These are phyloP conservation scores for Colletotrichum costaricense DNA, from an alignment of 2,329 filamentous ascomycete genomes.

Conservation along the genomic window DNA sequence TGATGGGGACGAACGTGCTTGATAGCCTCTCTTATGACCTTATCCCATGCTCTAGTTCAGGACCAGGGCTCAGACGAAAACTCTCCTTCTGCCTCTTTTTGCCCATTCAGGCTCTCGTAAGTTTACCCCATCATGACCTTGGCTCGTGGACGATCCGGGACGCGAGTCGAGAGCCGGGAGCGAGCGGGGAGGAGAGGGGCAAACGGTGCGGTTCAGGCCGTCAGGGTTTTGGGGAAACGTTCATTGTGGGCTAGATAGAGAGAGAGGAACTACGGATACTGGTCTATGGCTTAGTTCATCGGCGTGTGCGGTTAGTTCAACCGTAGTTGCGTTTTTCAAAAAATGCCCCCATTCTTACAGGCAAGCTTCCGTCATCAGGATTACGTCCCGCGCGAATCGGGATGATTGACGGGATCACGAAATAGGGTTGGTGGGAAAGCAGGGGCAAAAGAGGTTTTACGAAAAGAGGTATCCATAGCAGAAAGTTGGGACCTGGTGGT, in stretches of 20 bases:
- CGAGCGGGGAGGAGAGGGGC: not conserved
- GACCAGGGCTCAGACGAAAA: no score
- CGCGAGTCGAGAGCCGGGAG: not conserved
- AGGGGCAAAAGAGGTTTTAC: conserved; percentile 14
- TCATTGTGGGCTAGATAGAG: not conserved
- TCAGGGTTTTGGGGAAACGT: not conserved
- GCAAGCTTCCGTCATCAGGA: conserved; percentile 12
- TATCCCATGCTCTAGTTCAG: no score
- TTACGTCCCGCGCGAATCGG: not conserved
- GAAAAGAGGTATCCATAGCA: not conserved
- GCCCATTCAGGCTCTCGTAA: not conserved
- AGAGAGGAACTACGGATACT: not conserved
- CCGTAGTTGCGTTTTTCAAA: not conserved
- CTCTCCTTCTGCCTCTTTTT: not conserved
- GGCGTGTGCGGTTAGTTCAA: no score
- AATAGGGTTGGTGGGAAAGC: not conserved
- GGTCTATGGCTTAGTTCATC: not conserved
- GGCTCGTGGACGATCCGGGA: not conserved
- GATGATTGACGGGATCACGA: not conserved
- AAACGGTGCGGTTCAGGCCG: conserved; percentile 6
- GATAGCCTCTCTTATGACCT: no score
- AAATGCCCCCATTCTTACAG: not conserved
- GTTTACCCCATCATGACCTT: not conserved
- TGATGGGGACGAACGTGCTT: no score
- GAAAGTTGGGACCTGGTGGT: no score